Conservation (phyloP, 176 grass and related monocot genomes). For the Zoysia japonica region DNA sequence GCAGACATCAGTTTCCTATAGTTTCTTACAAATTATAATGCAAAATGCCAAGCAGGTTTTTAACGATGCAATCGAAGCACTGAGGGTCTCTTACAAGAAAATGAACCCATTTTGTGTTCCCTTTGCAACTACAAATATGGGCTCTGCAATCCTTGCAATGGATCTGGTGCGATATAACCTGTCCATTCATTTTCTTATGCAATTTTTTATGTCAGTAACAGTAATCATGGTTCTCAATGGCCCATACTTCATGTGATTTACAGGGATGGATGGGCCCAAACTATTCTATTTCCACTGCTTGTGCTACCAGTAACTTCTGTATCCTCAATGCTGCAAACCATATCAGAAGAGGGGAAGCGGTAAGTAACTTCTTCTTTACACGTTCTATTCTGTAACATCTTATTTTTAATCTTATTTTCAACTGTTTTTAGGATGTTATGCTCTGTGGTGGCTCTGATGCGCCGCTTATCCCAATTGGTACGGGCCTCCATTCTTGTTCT, state of each 20-base stretch:
- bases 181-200: constrained; percentile 17
- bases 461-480: constrained; percentile 92
- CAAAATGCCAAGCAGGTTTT: constrained; percentile 66
- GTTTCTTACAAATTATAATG: constrained; percentile 34
- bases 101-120: constrained; percentile 99
- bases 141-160: constrained; percentile 98
- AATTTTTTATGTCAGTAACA: constrained; percentile 3
- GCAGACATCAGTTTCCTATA: neutral
- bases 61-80: constrained; percentile 94
- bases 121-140: constrained; percentile 99
- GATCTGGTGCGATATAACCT: constrained; percentile 70
- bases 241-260: constrained; percentile 32
- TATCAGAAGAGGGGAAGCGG: constrained; percentile 92
- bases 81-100: constrained; percentile 98
- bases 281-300: constrained; percentile 99
- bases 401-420: constrained; percentile 32
- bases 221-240: neutral
- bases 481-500: neutral
- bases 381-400: neutral
- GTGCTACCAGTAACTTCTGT: constrained; percentile 99
- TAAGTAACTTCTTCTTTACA: constrained; percentile 49
- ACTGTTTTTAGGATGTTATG: constrained; percentile 89
- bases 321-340: constrained; percentile 97
- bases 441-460: constrained; percentile 99
- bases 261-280: constrained; percentile 99